Evolutionary conservation across 139 green algal species (phyloP).

Genomic region (Haematococcus sp.): DNA sequence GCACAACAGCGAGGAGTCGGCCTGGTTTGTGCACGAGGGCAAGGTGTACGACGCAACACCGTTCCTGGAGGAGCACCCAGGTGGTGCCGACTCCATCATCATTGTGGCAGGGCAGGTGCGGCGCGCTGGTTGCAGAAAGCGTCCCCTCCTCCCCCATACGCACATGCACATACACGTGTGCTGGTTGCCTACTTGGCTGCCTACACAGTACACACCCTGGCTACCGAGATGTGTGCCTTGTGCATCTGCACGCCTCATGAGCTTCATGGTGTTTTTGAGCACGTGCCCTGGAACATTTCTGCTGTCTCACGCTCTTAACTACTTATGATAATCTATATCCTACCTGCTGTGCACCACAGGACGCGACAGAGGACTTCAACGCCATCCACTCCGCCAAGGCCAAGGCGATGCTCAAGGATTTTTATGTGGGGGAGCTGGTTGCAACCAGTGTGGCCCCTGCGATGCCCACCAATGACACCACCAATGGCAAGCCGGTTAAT

Average conservation of each 20-base stretch:
- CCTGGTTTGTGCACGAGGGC: constrained; percentile 92
- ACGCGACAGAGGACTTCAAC: constrained; percentile 89
- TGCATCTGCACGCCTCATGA: too few relatives aligned
- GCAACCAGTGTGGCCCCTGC: constrained; percentile 17
- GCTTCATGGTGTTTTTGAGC: too few relatives aligned
- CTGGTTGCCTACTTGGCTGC: too few relatives aligned
- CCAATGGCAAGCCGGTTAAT: not conserved
- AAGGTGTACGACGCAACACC: constrained; percentile 93
- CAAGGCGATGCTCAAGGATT: constrained; percentile 80
- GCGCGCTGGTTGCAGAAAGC: not conserved
- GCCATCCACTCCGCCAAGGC: constrained; percentile 84
- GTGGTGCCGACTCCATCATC: constrained; percentile 81
- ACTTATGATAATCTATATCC: too few relatives aligned
- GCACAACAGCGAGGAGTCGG: constrained; percentile 69
- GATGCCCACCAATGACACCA: constrained; percentile 14
- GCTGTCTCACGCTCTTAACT: too few relatives aligned
- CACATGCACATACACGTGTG: too few relatives aligned
- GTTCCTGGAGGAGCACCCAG: constrained; percentile 92
- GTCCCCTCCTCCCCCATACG: not conserved
- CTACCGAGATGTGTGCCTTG: too few relatives aligned
- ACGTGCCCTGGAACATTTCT: too few relatives aligned
- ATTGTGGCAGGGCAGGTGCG: constrained; percentile 34
- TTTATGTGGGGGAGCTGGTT: constrained; percentile 77
- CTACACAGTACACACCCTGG: too few relatives aligned
- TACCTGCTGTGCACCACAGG: constrained; percentile 15